Base-by-base conservation (phyloP, 2,329 filamentous ascomycete genomes). In the Cordyceps farinosa region DNA sequence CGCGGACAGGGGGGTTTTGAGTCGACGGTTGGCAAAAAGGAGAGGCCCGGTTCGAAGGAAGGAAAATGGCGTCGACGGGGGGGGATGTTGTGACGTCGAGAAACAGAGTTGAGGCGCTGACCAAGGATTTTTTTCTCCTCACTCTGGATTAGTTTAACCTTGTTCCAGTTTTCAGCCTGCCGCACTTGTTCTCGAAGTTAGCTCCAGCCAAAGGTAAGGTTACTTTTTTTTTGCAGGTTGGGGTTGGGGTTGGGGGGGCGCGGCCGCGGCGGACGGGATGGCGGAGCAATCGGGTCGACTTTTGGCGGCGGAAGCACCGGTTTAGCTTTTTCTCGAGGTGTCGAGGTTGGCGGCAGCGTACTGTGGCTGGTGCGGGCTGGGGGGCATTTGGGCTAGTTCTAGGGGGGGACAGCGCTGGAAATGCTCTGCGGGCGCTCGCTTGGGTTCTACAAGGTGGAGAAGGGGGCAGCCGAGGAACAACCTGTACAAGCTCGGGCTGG, bases 231-330 rank as follows among this genome's bases (percentile, higher is more conserved):
- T 38, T 29, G 55, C 4, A 47, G 38, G 36, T 22, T 22, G 36
- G 38, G 10, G 40, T 22, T 22, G 22, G 22, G 22, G 22, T 22
- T 22, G 40, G 10, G 11, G 10, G 11, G 40, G 2, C 15, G 17
- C 13, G 50, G 29, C 15, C 2, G 30, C 8, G 52, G 13, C 29
- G 17, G 42, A 38, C 48, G 48, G 50, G 29, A 47, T 40, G 10
- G 50, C 59, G 59, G 59, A 61, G 59, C 30, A 54, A 44, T 47
- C 36, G 59, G 59, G 29, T 29, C 9, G 42, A 61, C 59, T 61
- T 61, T 61, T 54, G 48, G 50, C 40, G 32, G 59, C 47, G 38
- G 40, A 52, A 44, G 44, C 42, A 30, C 55, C 44, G 54, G 55
- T 45, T 30, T 30, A 45, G 13, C n/a, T 11, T 44, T 57, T 45